These are phyloP conservation scores for Syncephalastrum sp. DNA, from an alignment of 371 early-diverging fungal species.

Conservation along the genomic window DNA sequence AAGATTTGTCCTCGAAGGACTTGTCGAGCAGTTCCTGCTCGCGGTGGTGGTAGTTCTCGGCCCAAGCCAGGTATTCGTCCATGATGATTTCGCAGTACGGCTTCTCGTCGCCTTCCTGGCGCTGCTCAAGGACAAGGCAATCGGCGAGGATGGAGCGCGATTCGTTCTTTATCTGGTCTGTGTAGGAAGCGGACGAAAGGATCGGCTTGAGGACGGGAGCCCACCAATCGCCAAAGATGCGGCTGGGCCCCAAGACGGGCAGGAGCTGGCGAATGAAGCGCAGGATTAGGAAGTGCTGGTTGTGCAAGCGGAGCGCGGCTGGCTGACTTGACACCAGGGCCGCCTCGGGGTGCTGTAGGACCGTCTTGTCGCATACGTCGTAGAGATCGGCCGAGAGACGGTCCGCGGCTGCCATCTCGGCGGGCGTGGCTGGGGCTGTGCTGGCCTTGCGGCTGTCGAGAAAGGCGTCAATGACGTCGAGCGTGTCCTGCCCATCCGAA, in stretches of 20 bases:
- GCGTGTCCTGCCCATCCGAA: constrained; percentile 34
- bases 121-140: constrained; percentile 33
- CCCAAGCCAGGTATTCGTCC: constrained; percentile 35
- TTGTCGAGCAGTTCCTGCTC: constrained; percentile 19
- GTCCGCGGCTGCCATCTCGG: constrained; percentile 31
- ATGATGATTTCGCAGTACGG: constrained; percentile 26
- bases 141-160: constrained; percentile 33
- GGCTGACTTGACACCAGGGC: constrained; percentile 26
- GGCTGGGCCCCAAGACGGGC: constrained; percentile 30
- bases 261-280: constrained; percentile 33
- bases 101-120: constrained; percentile 11
- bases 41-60: constrained; percentile 25
- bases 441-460: constrained; percentile 21
- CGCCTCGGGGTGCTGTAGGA: constrained; percentile 12
- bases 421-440: constrained; percentile 7
- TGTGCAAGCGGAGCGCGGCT: constrained; percentile 21
- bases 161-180: constrained; percentile 35
- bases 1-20: constrained; percentile 8
- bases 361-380: constrained; percentile 19
- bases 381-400: constrained; percentile 38
- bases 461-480: constrained; percentile 39
- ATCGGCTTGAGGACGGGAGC: constrained; percentile 30
- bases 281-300: constrained; percentile 39
- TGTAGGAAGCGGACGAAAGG: constrained; percentile 28
- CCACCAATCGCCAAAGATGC: constrained; percentile 41